phyloP scores from a whole-genome alignment of 2,329 filamentous ascomycete genomes.

The Didymella lethalis region DNA sequence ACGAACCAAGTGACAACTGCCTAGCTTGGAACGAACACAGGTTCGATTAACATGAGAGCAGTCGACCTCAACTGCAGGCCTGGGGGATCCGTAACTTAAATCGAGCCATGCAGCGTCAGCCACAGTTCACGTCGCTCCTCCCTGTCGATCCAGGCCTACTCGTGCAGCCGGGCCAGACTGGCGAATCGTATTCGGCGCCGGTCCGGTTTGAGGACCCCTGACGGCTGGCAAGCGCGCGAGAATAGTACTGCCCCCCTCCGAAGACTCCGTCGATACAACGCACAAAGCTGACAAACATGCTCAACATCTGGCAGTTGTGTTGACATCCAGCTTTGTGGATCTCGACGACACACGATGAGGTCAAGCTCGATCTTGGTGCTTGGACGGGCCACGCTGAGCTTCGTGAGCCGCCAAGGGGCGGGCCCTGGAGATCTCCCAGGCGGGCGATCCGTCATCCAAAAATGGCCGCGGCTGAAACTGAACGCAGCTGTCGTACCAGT shows the following conservation, averaged over 20 bases:
- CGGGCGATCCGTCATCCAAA: background rate
- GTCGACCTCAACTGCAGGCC: background rate
- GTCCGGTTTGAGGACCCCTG: conserved; percentile 11
- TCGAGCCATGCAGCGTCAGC: conserved; percentile 9
- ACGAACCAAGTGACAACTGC: conserved; percentile 10
- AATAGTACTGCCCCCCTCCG: conserved; percentile 12
- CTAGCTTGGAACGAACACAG: background rate
- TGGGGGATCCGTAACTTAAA: conserved; percentile 12
- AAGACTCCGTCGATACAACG: background rate
- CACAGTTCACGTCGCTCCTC: conserved; percentile 12
- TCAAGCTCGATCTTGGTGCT: background rate
- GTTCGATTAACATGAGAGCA: background rate
- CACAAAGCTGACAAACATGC: background rate
- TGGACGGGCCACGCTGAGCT: background rate
- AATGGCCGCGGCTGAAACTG: conserved; percentile 7
- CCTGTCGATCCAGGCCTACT: conserved; percentile 13
- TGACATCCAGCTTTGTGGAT: conserved; percentile 1
- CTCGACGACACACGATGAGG: conserved; percentile 3
- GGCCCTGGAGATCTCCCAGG: conserved; percentile 15
- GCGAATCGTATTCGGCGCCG: conserved; percentile 11
- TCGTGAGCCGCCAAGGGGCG: conserved; percentile 3
- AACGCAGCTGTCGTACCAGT: conserved; percentile 6
- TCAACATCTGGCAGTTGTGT: background rate
- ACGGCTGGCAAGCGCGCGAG: conserved; percentile 9
- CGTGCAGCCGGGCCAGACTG: conserved; percentile 7